Evolutionary conservation across 768 basidiomycete species (phyloP), one percentile per base, ranked within the genome.

Genomic region (Kwoniella dejecticola): DNA sequence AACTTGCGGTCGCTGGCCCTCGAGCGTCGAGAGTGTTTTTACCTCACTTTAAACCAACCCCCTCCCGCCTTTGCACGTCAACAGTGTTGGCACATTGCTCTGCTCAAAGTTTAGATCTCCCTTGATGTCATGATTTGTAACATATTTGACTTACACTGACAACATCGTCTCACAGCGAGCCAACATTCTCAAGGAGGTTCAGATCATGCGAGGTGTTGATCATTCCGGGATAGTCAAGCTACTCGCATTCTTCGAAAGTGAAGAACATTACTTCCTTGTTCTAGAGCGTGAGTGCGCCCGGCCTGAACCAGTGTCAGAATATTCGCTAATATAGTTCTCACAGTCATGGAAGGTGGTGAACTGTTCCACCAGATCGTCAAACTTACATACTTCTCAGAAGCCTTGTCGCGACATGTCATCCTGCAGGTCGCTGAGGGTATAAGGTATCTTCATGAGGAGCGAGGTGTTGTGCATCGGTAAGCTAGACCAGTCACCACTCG

Each of bases 121-220:
- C n/a, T n/a, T n/a, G n/a, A n/a, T n/a, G n/a, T n/a, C n/a, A n/a
- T n/a, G n/a, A n/a, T n/a, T n/a, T n/a, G n/a, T n/a, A n/a, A n/a
- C n/a, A n/a, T n/a, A n/a, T n/a, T n/a, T n/a, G n/a, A n/a, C n/a
- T n/a, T n/a, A n/a, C 36, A 26, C 52, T 55, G 50, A 52, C 56
- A 36, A 44, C 17, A 3, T 30, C 12, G 47, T 63, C 59, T 61
- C 36, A 60, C 79, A 99, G 96, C 90, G 96, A 64, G 87, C 95
- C 64, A 98, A 98, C 79, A 96, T 98, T 65, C 85, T 98, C 71
- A 99, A 99, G 85, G 96, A 99, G 87, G 96, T 99, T 12, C 93
- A 96, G 80, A 98, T 99, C 74, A 99, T 99, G 95, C 89, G 94
- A 33, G 90, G 91, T 15, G 89, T 86, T 53, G 87, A 89, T 64